Conservation (phyloP, 306 rosid species). For the Dalbergia cochinchinensis region DNA sequence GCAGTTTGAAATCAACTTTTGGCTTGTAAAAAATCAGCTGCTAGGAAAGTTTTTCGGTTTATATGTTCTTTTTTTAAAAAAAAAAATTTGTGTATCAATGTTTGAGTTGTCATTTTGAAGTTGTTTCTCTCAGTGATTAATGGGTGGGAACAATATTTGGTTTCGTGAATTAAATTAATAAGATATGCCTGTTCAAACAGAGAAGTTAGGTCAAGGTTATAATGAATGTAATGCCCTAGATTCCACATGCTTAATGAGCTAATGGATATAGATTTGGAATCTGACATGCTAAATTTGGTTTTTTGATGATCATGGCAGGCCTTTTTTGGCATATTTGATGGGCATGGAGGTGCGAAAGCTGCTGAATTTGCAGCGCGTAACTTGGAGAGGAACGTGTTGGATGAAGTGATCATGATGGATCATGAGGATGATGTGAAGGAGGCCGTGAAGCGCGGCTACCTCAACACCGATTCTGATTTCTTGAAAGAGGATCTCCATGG, state of each 20-base stretch:
- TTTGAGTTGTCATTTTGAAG: slow-evolving; percentile 2
- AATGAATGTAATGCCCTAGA: not conserved
- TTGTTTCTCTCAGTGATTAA: not conserved
- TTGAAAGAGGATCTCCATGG: slow-evolving; percentile 74
- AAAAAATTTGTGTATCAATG: not conserved
- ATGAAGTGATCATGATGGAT: slow-evolving; percentile 61
- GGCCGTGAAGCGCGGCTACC: slow-evolving; percentile 87
- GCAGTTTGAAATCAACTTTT: slow-evolving; percentile 2
- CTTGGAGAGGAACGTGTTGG: slow-evolving; percentile 73
- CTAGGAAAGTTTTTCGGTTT: not conserved
- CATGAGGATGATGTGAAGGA: slow-evolving; percentile 57
- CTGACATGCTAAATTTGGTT: slow-evolving; percentile 23
- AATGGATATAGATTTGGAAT: slow-evolving; percentile 14
- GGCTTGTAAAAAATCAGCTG: not conserved
- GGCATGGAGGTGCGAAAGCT: slow-evolving; percentile 95
- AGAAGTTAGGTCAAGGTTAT: slow-evolving; percentile 11
- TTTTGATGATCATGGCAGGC: slow-evolving; percentile 65
- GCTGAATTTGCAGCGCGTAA: slow-evolving; percentile 85
- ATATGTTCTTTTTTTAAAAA: not conserved
- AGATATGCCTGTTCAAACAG: not conserved
- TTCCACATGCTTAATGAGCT: slow-evolving; percentile 3
- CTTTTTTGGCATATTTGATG: slow-evolving; percentile 88
- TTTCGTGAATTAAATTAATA: not conserved
- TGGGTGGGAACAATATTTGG: no score
- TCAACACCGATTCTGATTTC: slow-evolving; percentile 81